Conservation (phyloP, 495 filamentous ascomycete genomes). For the Bombardia bombarda region DNA sequence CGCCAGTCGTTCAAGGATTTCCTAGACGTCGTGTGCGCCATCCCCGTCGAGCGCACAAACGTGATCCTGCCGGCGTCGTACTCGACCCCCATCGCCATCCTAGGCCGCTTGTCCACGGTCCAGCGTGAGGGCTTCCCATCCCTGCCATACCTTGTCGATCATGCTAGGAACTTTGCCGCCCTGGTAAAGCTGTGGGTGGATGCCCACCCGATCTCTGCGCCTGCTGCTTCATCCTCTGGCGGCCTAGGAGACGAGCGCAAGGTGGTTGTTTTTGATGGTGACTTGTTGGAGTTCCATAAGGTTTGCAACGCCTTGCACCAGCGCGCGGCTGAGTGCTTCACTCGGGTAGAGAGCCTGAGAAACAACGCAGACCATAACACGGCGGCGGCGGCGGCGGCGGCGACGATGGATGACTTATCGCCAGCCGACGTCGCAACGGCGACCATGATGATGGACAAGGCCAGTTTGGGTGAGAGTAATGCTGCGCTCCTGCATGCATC, state of each 20-base stretch:
- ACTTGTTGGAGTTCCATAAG: constrained; percentile 63
- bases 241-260: too few relatives aligned
- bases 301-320: constrained; percentile 63
- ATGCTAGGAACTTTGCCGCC: constrained; percentile 79
- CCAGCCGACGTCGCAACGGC: too few relatives aligned
- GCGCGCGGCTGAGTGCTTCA: constrained; percentile 46
- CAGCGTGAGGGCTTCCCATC: constrained; percentile 91
- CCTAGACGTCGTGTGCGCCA: constrained; percentile 76
- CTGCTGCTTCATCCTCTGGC: too few relatives aligned
- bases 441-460: too few relatives aligned
- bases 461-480: too few relatives aligned
- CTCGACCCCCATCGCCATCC: constrained; percentile 85
- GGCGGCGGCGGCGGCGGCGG: too few relatives aligned
- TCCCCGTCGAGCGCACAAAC: constrained; percentile 61
- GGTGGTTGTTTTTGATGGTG: constrained; percentile 47
- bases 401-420: too few relatives aligned
- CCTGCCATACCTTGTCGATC: constrained; percentile 89
- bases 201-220: constrained; percentile 36
- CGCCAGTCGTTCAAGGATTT: constrained; percentile 75
- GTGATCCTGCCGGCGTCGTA: constrained; percentile 74
- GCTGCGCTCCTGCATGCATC: too few relatives aligned
- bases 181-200: constrained; percentile 85
- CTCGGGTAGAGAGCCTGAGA: constrained; percentile 20
- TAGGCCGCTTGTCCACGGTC: constrained; percentile 70
- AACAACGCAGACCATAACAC: constrained; percentile 47